Percentiles rank a stretch among this genome's conserved stretches.
These are phyloP conservation scores for Ascoidea tarda DNA, from an alignment of 805 yeast species.

Conservation along the genomic window DNA sequence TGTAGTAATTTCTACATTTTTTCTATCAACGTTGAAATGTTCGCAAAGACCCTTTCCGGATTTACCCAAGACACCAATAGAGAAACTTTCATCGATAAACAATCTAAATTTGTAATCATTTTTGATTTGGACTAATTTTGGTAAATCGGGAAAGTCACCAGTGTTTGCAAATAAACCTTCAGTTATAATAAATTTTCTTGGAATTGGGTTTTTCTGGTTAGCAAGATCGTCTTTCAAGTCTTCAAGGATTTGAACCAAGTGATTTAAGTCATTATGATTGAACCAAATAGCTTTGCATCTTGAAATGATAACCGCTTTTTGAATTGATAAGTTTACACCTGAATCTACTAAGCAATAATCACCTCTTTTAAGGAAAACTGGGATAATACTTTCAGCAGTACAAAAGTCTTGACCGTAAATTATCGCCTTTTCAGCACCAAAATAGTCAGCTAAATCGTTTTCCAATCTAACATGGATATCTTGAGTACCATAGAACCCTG, in stretches of 20 bases:
- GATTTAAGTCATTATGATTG: slow-evolving; percentile 81
- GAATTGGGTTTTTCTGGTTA: slow-evolving; percentile 57
- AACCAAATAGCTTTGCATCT: slow-evolving; percentile 65
- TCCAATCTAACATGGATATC: slow-evolving; percentile 78
- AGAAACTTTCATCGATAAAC: slow-evolving; percentile 75
- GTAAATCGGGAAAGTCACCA: slow-evolving; percentile 70
- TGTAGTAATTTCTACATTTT: slow-evolving; percentile 68
- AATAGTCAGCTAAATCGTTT: slow-evolving; percentile 56
- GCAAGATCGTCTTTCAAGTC: slow-evolving; percentile 42
- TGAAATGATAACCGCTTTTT: slow-evolving; percentile 77
- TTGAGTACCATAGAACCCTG: slow-evolving; percentile 93
- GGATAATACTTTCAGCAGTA: slow-evolving; percentile 77
- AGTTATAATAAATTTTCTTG: slow-evolving; percentile 80
- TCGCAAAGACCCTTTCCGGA: slow-evolving; percentile 83
- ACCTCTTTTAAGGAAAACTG: slow-evolving; percentile 91
- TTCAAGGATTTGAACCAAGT: slow-evolving; percentile 53
- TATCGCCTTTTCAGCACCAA: slow-evolving; percentile 67
- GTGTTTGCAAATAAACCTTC: slow-evolving; percentile 77
- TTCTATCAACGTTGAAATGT: slow-evolving; percentile 41
- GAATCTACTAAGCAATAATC: slow-evolving; percentile 84
- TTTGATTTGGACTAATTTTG: slow-evolving; percentile 57
- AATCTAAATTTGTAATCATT: slow-evolving; percentile 73
- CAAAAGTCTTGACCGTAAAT: slow-evolving; percentile 88
- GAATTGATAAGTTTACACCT: slow-evolving; percentile 60
- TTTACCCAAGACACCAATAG: slow-evolving; percentile 75